Conservation (phyloP, 2,329 filamentous ascomycete genomes). For the Grosmannia huntii region DNA sequence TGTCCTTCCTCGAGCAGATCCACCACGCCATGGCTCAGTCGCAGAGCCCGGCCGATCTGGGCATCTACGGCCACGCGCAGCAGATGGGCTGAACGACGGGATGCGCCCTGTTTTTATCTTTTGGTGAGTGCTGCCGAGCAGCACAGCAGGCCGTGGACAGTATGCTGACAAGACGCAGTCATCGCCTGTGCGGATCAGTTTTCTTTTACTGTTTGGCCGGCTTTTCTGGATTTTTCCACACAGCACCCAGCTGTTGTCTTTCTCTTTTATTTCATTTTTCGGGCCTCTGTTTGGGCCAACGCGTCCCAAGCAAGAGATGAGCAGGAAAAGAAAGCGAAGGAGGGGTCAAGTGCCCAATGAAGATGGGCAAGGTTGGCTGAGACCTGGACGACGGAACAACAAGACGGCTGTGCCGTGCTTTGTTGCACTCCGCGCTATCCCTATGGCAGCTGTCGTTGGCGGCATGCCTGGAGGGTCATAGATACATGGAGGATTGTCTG, state of each 20-base stretch:
- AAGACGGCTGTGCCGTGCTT: background rate
- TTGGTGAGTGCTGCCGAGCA: background rate
- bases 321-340: background rate
- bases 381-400: background rate
- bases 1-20: constrained; percentile 40
- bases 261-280: background rate
- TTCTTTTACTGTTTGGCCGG: background rate
- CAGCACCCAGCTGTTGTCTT: background rate
- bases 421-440: background rate
- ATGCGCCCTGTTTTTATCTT: background rate
- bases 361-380: background rate
- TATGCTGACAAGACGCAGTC: background rate
- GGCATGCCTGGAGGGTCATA: background rate
- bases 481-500: background rate
- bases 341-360: background rate
- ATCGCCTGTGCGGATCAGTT: background rate
- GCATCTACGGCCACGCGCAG: background rate
- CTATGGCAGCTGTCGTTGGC: background rate
- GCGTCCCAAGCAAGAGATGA: background rate
- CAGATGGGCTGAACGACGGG: constrained; percentile 12
- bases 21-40: constrained; percentile 18
- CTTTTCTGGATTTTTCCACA: background rate
- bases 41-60: constrained; percentile 13
- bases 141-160: too few relatives aligned
- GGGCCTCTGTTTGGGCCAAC: background rate